These are phyloP conservation scores for Arabidopsis thaliana DNA, from an alignment of 345 rosid species.

Conservation along the genomic window DNA sequence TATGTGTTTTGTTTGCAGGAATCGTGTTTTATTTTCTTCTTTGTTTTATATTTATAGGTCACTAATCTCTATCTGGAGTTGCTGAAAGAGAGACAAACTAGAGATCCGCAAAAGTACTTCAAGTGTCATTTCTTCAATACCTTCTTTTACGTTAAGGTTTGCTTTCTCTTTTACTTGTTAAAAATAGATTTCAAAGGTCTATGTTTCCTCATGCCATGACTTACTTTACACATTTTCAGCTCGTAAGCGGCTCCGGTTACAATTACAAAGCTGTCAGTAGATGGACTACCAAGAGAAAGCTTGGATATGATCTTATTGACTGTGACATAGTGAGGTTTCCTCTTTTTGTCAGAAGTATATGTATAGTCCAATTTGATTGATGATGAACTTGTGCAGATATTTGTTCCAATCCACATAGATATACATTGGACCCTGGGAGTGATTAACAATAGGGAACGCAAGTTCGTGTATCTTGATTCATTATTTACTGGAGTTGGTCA, in stretches of 20 bases:
- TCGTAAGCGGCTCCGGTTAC: conserved; percentile 51
- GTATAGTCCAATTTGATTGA: not conserved
- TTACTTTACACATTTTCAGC: conserved; percentile 49
- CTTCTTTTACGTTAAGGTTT: conserved; percentile 90
- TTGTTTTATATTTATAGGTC: conserved; percentile 63
- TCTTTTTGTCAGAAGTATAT: not conserved
- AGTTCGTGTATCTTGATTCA: conserved; percentile 92
- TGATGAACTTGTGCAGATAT: conserved; percentile 60
- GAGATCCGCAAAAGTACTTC: conserved; percentile 74
- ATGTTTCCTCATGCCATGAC: not conserved
- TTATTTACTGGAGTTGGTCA: conserved; percentile 58
- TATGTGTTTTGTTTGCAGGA: too few relatives aligned
- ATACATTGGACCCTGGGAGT: conserved; percentile 92
- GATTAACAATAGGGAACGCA: conserved; percentile 75
- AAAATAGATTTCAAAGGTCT: not conserved
- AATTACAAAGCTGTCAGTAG: conserved; percentile 78
- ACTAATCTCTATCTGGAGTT: conserved; percentile 82
- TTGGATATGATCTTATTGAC: conserved; percentile 74
- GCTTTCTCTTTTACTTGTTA: conserved; percentile 4
- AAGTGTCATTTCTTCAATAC: conserved; percentile 93
- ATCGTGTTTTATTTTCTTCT: not conserved
- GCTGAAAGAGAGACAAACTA: conserved; percentile 87
- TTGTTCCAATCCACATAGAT: conserved; percentile 82
- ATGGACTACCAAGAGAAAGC: conserved; percentile 80
- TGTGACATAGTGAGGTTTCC: conserved; percentile 72